Conservation (phyloP, 2,329 filamentous ascomycete species). For the Apiospora saccharicola region DNA sequence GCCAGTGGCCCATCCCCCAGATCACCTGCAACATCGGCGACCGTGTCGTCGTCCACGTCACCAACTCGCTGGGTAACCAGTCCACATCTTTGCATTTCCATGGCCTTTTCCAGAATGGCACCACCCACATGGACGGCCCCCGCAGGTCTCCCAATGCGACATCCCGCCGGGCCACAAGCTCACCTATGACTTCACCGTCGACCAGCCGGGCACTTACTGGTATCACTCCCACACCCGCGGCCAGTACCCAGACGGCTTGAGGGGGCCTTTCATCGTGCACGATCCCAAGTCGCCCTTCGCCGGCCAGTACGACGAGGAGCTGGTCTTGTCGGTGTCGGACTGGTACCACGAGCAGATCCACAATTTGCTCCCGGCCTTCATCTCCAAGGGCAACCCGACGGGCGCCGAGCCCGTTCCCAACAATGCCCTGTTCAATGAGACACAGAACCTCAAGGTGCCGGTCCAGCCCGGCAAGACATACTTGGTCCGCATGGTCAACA, state of each 20-base stretch:
- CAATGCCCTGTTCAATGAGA: slow-evolving; percentile 75
- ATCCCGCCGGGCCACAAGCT: slow-evolving; percentile 71
- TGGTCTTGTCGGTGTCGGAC: slow-evolving; percentile 71
- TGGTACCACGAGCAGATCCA: slow-evolving; percentile 72
- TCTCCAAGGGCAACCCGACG: slow-evolving; percentile 62
- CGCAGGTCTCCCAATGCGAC: slow-evolving; percentile 70
- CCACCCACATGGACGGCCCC: slow-evolving; percentile 74
- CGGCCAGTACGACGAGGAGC: slow-evolving; percentile 66
- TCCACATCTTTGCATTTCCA: slow-evolving; percentile 74
- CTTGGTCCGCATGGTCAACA: slow-evolving; percentile 74
- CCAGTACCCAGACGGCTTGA: slow-evolving; percentile 73
- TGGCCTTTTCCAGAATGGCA: slow-evolving; percentile 73
- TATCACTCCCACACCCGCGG: slow-evolving; percentile 75
- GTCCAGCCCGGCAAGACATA: slow-evolving; percentile 76
- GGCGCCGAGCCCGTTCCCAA: slow-evolving; percentile 73
- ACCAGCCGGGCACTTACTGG: slow-evolving; percentile 80
- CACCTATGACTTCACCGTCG: slow-evolving; percentile 73
- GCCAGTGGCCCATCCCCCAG: slow-evolving; percentile 74
- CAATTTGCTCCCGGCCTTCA: slow-evolving; percentile 55
- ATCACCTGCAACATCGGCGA: slow-evolving; percentile 71
- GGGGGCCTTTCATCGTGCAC: slow-evolving; percentile 69
- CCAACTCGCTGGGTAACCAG: slow-evolving; percentile 68
- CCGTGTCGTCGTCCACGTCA: slow-evolving; percentile 63
- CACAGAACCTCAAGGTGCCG: slow-evolving; percentile 62
- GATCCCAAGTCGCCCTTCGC: slow-evolving; percentile 67